Evolutionary conservation across 768 basidiomycete genomes (phyloP).

Genomic region (Saitozyma podzolica): DNA sequence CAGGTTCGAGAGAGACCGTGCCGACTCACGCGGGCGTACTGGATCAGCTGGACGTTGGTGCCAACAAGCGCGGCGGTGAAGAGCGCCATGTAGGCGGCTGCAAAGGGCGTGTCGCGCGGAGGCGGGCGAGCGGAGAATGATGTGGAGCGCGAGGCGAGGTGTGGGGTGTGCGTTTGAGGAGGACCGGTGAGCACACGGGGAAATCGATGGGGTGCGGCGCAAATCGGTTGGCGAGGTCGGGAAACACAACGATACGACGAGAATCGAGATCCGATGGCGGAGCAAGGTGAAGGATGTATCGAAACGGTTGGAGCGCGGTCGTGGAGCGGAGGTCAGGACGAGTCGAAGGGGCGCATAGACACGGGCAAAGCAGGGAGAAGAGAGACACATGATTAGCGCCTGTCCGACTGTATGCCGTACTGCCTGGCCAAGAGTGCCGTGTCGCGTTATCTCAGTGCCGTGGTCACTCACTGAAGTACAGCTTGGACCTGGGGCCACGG

Average conservation of each 20-base stretch:
- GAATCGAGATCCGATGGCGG: too few relatives aligned
- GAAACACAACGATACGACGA: too few relatives aligned
- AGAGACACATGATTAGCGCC: not conserved
- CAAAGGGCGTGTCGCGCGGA: not conserved
- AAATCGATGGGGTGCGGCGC: not conserved
- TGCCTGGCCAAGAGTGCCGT: not conserved
- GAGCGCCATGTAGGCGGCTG: slow-evolving; percentile 46
- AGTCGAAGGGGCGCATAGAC: not conserved
- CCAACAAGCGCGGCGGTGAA: slow-evolving; percentile 39
- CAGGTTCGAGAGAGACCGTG: not conserved
- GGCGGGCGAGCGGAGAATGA: not conserved
- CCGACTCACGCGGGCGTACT: slow-evolving; percentile 42
- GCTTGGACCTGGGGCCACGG: slow-evolving; percentile 31
- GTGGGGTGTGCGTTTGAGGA: not conserved
- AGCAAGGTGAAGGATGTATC: not conserved
- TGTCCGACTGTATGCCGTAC: not conserved
- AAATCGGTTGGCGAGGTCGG: not conserved
- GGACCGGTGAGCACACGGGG: not conserved
- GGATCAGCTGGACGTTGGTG: slow-evolving; percentile 34
- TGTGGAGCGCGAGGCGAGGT: slow-evolving; percentile 1
- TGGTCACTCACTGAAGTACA: slow-evolving; percentile 38
- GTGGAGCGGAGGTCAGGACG: not conserved
- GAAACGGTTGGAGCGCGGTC: not conserved
- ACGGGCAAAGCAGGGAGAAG: not conserved
- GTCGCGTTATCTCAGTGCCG: not conserved